Evolutionary conservation across 768 basidiomycete species (phyloP).

Genomic region (Hydnomerulius pinastri): DNA sequence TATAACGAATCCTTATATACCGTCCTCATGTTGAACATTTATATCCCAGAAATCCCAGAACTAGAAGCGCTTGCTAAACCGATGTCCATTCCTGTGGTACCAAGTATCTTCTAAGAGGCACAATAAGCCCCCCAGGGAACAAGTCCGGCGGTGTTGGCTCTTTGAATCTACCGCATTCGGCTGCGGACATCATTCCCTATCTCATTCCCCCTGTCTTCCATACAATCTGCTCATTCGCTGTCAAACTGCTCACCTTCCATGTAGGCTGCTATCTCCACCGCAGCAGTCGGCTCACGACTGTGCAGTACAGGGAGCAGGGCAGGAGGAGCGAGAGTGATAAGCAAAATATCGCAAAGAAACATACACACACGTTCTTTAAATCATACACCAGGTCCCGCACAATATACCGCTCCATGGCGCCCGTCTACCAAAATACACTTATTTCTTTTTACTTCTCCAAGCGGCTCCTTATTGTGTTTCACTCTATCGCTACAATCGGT

Average conservation of each 20-base stretch:
- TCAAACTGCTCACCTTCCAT: too few species aligned
- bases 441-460: background rate
- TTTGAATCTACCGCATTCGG: slow-evolving; percentile 24
- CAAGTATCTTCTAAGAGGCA: slow-evolving; percentile 2
- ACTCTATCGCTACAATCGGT: slow-evolving; percentile 14
- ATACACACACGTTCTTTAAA: slow-evolving; percentile 4
- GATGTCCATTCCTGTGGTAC: slow-evolving; percentile 2
- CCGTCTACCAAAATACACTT: slow-evolving; percentile 4
- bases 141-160: slow-evolving; percentile 5
- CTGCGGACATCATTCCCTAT: slow-evolving; percentile 3
- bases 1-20: background rate
- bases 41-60: slow-evolving; percentile 5
- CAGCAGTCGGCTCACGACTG: too few species aligned
- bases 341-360: background rate
- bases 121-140: slow-evolving; percentile 4
- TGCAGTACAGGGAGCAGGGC: too few species aligned
- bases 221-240: too few species aligned
- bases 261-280: too few species aligned
- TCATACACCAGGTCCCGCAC: slow-evolving; percentile 1
- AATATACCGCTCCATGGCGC: background rate
- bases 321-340: slow-evolving; percentile 5
- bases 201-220: slow-evolving; percentile 8
- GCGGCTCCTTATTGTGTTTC: background rate
- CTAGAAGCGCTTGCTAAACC: background rate
- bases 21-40: background rate